Percentiles rank a stretch among this genome's conserved stretches.
Evolutionary conservation across 2,329 filamentous ascomycete species (phyloP).

Genomic region (Tolypocladium tundrense): DNA sequence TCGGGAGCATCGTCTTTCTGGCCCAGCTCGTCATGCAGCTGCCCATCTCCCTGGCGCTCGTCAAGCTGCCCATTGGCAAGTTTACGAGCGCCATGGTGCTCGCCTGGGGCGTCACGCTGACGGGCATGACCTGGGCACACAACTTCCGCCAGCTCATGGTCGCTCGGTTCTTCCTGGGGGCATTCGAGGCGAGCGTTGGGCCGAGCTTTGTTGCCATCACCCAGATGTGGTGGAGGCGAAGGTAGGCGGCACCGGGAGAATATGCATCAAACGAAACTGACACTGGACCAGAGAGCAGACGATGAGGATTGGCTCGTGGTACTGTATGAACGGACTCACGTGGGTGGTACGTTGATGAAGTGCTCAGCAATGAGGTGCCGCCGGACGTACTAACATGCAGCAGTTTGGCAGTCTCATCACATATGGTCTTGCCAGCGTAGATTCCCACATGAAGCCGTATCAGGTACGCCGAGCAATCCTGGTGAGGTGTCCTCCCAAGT

Average conservation of each 20-base stretch:
- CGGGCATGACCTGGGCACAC: slow-evolving; percentile 40
- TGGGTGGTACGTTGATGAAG: slow-evolving; percentile 31
- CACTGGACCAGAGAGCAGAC: slow-evolving; percentile 37
- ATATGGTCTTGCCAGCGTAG: slow-evolving; percentile 48
- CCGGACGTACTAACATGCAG: slow-evolving; percentile 4
- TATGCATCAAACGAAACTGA: neutral
- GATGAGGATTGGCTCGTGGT: slow-evolving; percentile 45
- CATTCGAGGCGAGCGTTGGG: slow-evolving; percentile 39
- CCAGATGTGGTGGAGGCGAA: slow-evolving; percentile 51
- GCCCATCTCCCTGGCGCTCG: slow-evolving; percentile 43
- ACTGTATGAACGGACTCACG: slow-evolving; percentile 50
- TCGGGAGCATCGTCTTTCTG: slow-evolving; percentile 51
- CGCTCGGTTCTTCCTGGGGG: slow-evolving; percentile 44
- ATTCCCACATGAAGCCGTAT: slow-evolving; percentile 33
- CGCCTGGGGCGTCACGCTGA: slow-evolving; percentile 42
- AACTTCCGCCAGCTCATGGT: slow-evolving; percentile 39
- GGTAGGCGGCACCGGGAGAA: slow-evolving; percentile 9
- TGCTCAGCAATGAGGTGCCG: neutral
- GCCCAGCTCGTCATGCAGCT: slow-evolving; percentile 50
- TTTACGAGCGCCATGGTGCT: slow-evolving; percentile 47
- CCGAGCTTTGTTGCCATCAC: slow-evolving; percentile 48
- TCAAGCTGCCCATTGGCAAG: slow-evolving; percentile 51
- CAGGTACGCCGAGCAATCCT: slow-evolving; percentile 27
- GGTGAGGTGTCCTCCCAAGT: neutral
- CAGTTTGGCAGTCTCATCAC: slow-evolving; percentile 43